Conservation (phyloP, 202 grass and related monocot species). For the Schoenoplectus triqueter region DNA sequence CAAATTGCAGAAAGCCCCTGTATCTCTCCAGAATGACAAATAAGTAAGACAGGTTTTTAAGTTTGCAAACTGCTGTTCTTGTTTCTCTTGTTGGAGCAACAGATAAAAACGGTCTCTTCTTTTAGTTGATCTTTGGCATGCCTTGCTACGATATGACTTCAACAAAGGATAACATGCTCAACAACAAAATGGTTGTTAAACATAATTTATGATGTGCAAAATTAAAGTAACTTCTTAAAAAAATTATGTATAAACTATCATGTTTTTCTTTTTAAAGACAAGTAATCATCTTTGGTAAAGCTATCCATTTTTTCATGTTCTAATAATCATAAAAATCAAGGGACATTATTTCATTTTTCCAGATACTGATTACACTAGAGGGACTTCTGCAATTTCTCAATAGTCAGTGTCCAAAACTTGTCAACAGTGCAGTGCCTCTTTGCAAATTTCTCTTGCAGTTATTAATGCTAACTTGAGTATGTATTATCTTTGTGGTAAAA, state of each 20-base stretch:
- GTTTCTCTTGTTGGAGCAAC: too few species aligned
- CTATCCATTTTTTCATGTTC: neutral
- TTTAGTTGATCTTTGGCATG: neutral
- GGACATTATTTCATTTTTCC: neutral
- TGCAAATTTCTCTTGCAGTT: slow-evolving; percentile 26
- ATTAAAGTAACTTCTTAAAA: neutral
- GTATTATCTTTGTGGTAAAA: slow-evolving; percentile 23
- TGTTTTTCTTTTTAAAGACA: neutral
- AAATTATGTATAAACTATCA: neutral
- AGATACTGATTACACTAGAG: neutral
- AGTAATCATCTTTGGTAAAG: neutral
- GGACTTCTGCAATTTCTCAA: neutral
- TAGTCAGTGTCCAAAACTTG: neutral
- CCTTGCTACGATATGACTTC: neutral
- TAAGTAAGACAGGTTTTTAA: neutral
- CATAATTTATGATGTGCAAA: neutral
- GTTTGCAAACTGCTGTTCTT: neutral
- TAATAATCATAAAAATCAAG: neutral
- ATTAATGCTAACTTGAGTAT: slow-evolving; percentile 38
- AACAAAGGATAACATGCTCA: neutral
- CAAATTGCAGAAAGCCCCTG: neutral
- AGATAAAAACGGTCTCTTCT: too few species aligned
- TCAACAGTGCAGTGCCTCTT: neutral
- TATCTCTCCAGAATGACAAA: neutral
- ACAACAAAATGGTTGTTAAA: neutral